phyloP scores from a whole-genome alignment of 371 early-diverging fungal species.

The Capillidium heterosporum region DNA sequence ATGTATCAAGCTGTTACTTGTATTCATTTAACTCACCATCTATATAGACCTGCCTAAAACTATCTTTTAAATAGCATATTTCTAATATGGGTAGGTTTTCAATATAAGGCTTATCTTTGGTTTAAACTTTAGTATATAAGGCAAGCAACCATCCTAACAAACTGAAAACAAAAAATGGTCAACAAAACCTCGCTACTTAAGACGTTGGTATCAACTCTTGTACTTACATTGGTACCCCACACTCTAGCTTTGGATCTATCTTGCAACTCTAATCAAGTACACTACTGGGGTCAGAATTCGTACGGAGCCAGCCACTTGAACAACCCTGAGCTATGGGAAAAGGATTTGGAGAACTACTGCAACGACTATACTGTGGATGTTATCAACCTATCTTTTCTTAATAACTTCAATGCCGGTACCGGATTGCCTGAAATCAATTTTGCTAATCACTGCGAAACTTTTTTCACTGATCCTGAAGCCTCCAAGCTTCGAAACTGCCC shows the following conservation, averaged over 20 bases:
- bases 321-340: constrained; percentile 2
- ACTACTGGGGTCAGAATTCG: constrained; percentile 34
- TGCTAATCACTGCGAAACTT: constrained; percentile 32
- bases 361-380: constrained; percentile 24
- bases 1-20: no score
- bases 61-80: no score
- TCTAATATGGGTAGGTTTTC: no score
- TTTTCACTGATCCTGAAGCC: constrained; percentile 19
- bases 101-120: no score
- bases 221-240: no score
- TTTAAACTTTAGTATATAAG: no score
- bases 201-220: no score
- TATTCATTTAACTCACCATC: no score
- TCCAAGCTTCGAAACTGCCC: constrained; percentile 32
- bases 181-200: no score
- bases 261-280: constrained; percentile 21
- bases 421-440: constrained; percentile 30
- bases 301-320: constrained; percentile 8
- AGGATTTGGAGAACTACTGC: constrained; percentile 18
- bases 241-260: not conserved
- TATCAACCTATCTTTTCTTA: constrained; percentile 36
- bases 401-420: constrained; percentile 31
- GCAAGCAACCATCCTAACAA: no score
- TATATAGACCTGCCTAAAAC: no score
- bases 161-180: no score